phyloP scores from a whole-genome alignment of 1,284 basidiomycete genomes.

The Austroboletus niveus region DNA sequence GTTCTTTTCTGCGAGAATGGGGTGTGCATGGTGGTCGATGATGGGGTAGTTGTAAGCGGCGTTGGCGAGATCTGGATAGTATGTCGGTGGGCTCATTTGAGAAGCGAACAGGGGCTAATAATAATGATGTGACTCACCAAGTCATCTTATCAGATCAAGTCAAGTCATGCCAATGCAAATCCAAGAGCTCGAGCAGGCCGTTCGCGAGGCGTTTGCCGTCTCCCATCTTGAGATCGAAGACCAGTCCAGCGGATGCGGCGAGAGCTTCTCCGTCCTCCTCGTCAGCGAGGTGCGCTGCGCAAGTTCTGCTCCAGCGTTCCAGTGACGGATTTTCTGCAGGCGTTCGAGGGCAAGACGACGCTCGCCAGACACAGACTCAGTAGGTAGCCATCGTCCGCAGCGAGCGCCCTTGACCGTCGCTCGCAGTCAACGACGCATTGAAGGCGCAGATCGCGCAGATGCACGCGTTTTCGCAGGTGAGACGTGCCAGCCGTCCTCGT shows the following conservation, averaged over 20 bases:
- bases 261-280: constrained; percentile 69
- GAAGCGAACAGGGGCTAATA: no score
- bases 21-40: constrained; percentile 78
- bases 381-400: constrained; percentile 32
- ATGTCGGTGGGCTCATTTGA: constrained; percentile 22
- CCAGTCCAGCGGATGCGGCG: constrained; percentile 74
- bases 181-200: constrained; percentile 54
- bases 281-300: constrained; percentile 62
- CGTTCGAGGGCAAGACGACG: constrained; percentile 74
- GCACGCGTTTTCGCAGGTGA: constrained; percentile 83
- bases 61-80: constrained; percentile 34
- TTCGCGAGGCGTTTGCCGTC: constrained; percentile 58
- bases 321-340: constrained; percentile 36
- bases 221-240: constrained; percentile 70
- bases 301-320: background rate
- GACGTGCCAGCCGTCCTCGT: constrained; percentile 1
- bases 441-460: constrained; percentile 73
- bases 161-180: constrained; percentile 61
- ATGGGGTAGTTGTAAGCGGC: constrained; percentile 41
- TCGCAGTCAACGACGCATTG: constrained; percentile 68
- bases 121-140: no score
- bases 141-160: constrained; percentile 7
- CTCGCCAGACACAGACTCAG: constrained; percentile 67
- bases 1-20: constrained; percentile 50
- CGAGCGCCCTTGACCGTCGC: background rate